Conservation (phyloP, 371 early-diverging fungal species). For the Mortierella sp. region DNA sequence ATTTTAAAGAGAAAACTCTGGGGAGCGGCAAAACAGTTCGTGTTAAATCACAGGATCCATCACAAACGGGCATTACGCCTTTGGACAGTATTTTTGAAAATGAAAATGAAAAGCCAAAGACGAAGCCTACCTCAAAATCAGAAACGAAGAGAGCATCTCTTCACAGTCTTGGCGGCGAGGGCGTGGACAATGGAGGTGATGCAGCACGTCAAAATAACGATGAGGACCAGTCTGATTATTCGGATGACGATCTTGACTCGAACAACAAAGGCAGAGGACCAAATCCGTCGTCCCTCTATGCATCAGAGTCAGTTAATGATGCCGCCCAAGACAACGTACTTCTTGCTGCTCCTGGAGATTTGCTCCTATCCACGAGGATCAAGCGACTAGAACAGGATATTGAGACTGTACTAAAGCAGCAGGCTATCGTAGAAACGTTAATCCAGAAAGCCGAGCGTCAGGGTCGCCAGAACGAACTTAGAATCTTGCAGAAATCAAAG, state of each 20-base stretch:
- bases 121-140: not conserved
- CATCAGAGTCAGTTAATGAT: no score
- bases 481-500: conserved; percentile 74
- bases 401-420: conserved; percentile 72
- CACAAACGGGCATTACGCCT: not conserved
- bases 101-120: not conserved
- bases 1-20: conserved; percentile 24
- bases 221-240: conserved; percentile 6
- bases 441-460: conserved; percentile 70
- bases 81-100: conserved; percentile 15
- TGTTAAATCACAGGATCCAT: conserved; percentile 13
- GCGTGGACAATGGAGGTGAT: not conserved
- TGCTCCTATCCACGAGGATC: conserved; percentile 70
- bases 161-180: conserved; percentile 5
- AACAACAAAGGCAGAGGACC: no score
- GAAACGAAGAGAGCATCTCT: not conserved
- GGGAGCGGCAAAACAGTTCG: conserved; percentile 26
- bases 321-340: conserved; percentile 65
- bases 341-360: conserved; percentile 77
- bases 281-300: conserved; percentile 1
- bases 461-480: conserved; percentile 65
- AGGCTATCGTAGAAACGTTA: conserved; percentile 74
- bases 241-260: conserved; percentile 16
- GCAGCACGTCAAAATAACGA: not conserved
- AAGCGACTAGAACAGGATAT: conserved; percentile 65